Base-by-base conservation (phyloP, 208 protist genomes). In the Crithidia mellificae region DNA sequence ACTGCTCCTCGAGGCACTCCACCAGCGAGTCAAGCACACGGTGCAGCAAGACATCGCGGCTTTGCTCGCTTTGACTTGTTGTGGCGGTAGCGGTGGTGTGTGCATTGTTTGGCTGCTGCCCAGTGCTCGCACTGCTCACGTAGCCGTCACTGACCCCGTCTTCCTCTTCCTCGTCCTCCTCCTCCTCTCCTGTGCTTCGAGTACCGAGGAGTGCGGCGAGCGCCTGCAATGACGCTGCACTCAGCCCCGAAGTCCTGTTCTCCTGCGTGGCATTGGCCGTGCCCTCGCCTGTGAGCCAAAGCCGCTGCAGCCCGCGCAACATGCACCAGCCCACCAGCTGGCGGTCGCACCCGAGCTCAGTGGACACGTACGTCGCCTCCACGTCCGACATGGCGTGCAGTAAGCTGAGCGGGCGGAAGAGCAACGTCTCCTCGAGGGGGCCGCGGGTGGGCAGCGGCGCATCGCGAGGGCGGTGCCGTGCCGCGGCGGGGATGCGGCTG, bases 261-360 rank as follows among this genome's bases (percentile, higher is more conserved):
- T 51, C 15, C 6, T 20, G 44, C 3, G 39, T 30, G 19, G 43
- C 46, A n/a, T 22, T 11, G 7, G 15, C 27, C n/a, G n/a, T n/a
- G 6, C 27, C 50, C 2, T 54, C 27, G 5, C 20, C 46, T 11
- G 22, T 20, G 27, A 41, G 30, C 55, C 63, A 77, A 12, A 55
- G 68, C 43, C 52, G 29, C 29, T 65, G 58, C 56, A 86, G 25
- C 12, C 84, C 82, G 15, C 73, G 19, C 32, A 88, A 12, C 43
- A 81, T 73, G 76, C 77, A 85, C 39, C 84, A 78, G 29, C 77
- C 73, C 22, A 92, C 82, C 59, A 95, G 73, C 2, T 82, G 75
- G 0, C 90, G 68, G 12, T 68, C 62, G 51, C 89, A 75, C 30
- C 88, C 88, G 9, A 92, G 66, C 74, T 95, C 90, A 17, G 90